These are phyloP conservation scores for Paraurostyla sp. DNA, from an alignment of 73 alveolate genomes.

Conservation along the genomic window DNA sequence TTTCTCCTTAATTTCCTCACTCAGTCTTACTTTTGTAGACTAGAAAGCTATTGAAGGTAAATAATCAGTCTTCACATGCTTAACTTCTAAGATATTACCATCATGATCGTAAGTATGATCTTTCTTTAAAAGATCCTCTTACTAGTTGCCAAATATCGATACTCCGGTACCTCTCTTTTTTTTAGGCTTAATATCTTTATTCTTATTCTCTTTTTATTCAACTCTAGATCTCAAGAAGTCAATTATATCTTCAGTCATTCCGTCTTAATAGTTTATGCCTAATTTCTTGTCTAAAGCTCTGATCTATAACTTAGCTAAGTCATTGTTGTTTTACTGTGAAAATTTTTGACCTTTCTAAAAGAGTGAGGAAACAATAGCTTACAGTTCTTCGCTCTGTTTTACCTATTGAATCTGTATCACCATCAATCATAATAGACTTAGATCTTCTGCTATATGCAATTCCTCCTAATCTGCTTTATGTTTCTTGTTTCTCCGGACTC, in stretches of 20 bases:
- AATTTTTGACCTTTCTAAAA: background rate
- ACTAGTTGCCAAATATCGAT: background rate
- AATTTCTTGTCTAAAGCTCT: background rate
- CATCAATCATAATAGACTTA: background rate
- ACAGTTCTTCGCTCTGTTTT: background rate
- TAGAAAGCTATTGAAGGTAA: background rate
- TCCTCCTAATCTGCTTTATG: too few relatives aligned
- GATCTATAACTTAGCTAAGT: background rate
- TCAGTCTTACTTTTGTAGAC: background rate
- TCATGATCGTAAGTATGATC: constrained; percentile 28
- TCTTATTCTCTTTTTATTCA: background rate
- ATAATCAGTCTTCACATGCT: constrained; percentile 1
- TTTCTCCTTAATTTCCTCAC: background rate
- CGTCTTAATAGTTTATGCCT: background rate
- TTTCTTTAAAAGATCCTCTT: constrained; percentile 19
- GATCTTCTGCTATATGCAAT: background rate
- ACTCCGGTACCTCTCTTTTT: constrained; percentile 23
- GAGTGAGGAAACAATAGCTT: background rate
- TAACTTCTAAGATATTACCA: constrained; percentile 34
- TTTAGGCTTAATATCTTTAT: background rate
- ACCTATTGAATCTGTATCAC: constrained; percentile 1
- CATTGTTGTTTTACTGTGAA: background rate
- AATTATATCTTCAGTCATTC: constrained; percentile 18
- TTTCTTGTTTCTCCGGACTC: constrained; percentile 19
- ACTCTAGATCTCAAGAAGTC: constrained; percentile 34